A percentile compares a stretch with the other conserved stretches of the same genome.
These are phyloP conservation scores for Schrenkiella parvula DNA, from an alignment of 345 rosid species.

Conservation along the genomic window DNA sequence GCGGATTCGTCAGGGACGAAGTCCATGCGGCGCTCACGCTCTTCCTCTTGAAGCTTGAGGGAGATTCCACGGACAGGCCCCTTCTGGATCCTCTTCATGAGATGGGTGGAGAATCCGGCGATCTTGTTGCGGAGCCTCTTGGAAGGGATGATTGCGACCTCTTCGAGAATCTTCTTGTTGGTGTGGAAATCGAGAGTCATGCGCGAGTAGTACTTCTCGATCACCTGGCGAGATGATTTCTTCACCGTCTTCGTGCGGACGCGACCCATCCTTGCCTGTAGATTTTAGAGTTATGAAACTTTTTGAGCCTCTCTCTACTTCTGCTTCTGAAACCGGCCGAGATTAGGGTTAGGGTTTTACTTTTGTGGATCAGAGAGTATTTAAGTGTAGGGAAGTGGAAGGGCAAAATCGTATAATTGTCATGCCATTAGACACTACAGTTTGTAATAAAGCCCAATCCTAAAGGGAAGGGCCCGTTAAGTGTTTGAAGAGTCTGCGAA, in stretches of 20 bases:
- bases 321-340: constrained; percentile 1
- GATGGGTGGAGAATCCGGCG: constrained; percentile 69
- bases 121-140: constrained; percentile 73
- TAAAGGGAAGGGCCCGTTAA: neutral
- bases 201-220: constrained; percentile 64
- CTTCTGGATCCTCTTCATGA: constrained; percentile 68
- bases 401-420: neutral
- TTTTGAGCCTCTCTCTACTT: neutral
- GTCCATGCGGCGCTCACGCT: constrained; percentile 78
- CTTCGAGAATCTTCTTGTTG: constrained; percentile 64
- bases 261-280: constrained; percentile 45
- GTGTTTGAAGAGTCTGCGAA: neutral
- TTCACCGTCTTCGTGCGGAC: constrained; percentile 74
- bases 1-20: constrained; percentile 69
- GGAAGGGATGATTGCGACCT: constrained; percentile 66
- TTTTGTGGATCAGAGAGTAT: neutral
- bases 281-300: neutral
- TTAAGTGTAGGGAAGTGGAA: neutral
- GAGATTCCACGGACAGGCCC: constrained; percentile 77
- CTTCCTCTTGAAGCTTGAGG: constrained; percentile 67
- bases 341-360: constrained; percentile 16
- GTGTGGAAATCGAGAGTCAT: constrained; percentile 72
- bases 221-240: constrained; percentile 64
- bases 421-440: neutral
- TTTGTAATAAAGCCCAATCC: constrained; percentile 9